phyloP scores from a whole-genome alignment of 352 stramenopile genomes.

The Globisporangium middletonii region DNA sequence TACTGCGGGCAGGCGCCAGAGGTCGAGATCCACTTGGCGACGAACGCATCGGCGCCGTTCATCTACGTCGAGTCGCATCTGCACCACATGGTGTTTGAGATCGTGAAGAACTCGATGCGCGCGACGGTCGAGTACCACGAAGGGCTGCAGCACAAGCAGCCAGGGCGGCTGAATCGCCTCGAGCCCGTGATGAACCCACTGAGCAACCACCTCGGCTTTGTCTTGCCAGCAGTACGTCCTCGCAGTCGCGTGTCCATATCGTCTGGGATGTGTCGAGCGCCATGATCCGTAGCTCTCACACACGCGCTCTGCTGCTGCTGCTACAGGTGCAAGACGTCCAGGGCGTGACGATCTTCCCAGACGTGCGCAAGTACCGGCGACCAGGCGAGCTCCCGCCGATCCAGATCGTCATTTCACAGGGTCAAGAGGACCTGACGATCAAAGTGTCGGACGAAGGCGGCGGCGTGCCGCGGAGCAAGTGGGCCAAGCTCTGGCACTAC shows the following conservation, averaged over 20 bases:
- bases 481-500: conserved; percentile 97
- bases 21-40: conserved; percentile 48
- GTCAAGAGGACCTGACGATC: conserved; percentile 94
- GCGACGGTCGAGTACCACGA: conserved; percentile 95
- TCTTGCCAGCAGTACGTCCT: conserved; percentile 45
- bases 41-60: conserved; percentile 50
- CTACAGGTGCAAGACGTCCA: conserved; percentile 33
- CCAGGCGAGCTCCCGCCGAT: conserved; percentile 84
- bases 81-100: conserved; percentile 93
- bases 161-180: conserved; percentile 40
- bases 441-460: conserved; percentile 98
- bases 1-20: conserved; percentile 51
- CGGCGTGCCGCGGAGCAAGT: conserved; percentile 95
- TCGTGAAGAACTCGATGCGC: conserved; percentile 99
- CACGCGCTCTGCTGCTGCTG: background rate
- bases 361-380: conserved; percentile 61
- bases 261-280: no score
- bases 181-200: conserved; percentile 65
- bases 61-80: conserved; percentile 81
- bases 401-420: conserved; percentile 97
- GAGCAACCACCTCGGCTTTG: conserved; percentile 64
- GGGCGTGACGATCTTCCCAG: conserved; percentile 74
- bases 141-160: conserved; percentile 35
- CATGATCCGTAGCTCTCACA: no score
- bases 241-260: background rate